These are phyloP conservation scores for Antarctomyces pellizariae DNA, from an alignment of 495 filamentous ascomycete genomes.

Conservation along the genomic window DNA sequence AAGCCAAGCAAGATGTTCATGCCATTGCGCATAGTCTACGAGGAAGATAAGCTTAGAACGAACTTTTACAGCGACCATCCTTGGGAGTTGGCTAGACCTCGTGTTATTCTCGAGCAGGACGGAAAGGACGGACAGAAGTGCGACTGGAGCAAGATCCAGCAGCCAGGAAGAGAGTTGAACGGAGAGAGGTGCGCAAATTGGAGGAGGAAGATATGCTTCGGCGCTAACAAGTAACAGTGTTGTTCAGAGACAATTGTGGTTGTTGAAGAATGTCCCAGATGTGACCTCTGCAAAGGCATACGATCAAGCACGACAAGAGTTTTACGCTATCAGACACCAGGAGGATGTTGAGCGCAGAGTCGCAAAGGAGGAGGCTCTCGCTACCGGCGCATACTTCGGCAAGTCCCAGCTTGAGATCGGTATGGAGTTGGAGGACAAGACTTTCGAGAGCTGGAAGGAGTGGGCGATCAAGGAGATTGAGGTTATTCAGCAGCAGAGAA, in stretches of 20 bases:
- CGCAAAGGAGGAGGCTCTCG: constrained; percentile 68
- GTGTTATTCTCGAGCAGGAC: constrained; percentile 62
- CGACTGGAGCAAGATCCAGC: constrained; percentile 60
- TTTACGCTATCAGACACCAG: constrained; percentile 59
- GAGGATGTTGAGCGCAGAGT: constrained; percentile 70
- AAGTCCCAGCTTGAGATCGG: constrained; percentile 46
- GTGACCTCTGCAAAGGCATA: constrained; percentile 50
- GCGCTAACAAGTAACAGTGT: constrained; percentile 32
- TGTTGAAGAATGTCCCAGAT: constrained; percentile 36
- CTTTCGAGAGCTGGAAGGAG: constrained; percentile 57
- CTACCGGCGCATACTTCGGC: constrained; percentile 70
- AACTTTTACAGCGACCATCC: constrained; percentile 85
- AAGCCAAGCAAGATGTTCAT: constrained; percentile 56
- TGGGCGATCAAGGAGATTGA: constrained; percentile 42
- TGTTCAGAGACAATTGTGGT: constrained; percentile 72
- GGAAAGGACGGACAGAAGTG: constrained; percentile 52
- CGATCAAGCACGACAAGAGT: constrained; percentile 70
- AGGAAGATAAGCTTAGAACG: constrained; percentile 60
- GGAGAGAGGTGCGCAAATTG: constrained; percentile 49
- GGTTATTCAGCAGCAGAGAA: constrained; percentile 18
- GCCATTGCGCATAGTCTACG: constrained; percentile 54
- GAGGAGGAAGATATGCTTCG: background rate
- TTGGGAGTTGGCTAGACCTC: constrained; percentile 85
- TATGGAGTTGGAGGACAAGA: constrained; percentile 57
- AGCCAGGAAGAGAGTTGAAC: constrained; percentile 56